Base-by-base conservation (phyloP, 495 filamentous ascomycete species). In the Penicillium soppii region DNA sequence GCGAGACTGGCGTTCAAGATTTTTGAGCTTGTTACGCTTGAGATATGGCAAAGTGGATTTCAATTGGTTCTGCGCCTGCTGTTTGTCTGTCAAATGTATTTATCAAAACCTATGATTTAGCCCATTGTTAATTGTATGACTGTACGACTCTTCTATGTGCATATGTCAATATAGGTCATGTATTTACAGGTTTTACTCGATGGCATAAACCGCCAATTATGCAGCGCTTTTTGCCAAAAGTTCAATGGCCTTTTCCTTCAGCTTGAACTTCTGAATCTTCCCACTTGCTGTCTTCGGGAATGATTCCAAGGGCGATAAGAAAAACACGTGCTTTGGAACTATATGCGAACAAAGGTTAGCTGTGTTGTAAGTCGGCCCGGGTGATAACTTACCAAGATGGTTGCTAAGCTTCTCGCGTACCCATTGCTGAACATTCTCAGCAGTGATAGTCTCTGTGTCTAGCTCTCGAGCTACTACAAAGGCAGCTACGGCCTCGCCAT, bases 241-340 rank as follows among this genome's bases (percentile, higher is more conserved):
- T 51, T 74, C 56, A 20, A 82, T 54, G 0, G 85, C 87, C 57
- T 74, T 66, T 30, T 91, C 86, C 65, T 79, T 81, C 59, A 98
- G 70, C 67, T 89, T 95, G 69, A 88, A 97, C 69, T 96, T 97
- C 74, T 96, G 90, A 35, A 98, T 94, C 78, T 98, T 98, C 25
- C 94, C 94, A 64, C 90, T 96, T 16, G 90, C 88, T 17, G 94
- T 98, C 77, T 96, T 97, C 7, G 94, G 94, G 59, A 89, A 94
- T 7, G 81, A 76, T 0, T 84, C 80, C 2, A 57, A 54, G 2
- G 63, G 56, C 4, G 44, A 46, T 2, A 88, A 73, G 77, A 89
- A 95, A 68, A 95, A 97, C 26, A 97, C 83, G 66, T 95, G 82
- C 67, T 92, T 95, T 0, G 94, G 94, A 43, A 89, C 90, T 79